Evolutionary conservation across 768 basidiomycete species (phyloP).

Genomic region (Xerocomellus dryophilus): DNA sequence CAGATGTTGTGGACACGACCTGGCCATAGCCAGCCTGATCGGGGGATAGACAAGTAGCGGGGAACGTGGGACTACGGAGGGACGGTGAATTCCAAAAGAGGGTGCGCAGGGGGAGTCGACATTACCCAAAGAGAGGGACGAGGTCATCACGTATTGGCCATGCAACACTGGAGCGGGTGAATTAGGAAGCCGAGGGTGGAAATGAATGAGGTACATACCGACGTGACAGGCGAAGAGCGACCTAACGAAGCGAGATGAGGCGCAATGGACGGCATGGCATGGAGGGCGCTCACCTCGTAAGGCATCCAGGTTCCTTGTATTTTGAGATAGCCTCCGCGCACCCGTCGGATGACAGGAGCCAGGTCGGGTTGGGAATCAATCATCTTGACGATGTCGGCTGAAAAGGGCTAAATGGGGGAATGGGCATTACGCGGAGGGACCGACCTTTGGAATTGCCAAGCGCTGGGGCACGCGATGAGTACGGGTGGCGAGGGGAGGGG

Average conservation of each 20-base stretch:
- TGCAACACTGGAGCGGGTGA: constrained; percentile 57
- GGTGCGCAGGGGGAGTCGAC: not conserved
- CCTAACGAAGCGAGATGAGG: constrained; percentile 43
- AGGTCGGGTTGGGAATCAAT: constrained; percentile 89
- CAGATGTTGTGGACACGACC: constrained; percentile 59
- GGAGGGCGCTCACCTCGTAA: constrained; percentile 59
- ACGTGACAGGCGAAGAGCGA: constrained; percentile 74
- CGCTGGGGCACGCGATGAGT: constrained; percentile 42
- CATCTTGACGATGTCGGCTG: constrained; percentile 92
- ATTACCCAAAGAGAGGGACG: constrained; percentile 83
- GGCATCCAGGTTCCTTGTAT: constrained; percentile 96
- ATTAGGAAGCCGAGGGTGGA: constrained; percentile 10
- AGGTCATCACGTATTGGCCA: constrained; percentile 87
- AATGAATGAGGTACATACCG: constrained; percentile 49
- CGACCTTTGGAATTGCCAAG: constrained; percentile 87
- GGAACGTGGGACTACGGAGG: constrained; percentile 69
- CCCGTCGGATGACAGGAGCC: constrained; percentile 75
- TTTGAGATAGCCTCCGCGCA: constrained; percentile 85
- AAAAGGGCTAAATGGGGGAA: constrained; percentile 19
- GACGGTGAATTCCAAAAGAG: constrained; percentile 17
- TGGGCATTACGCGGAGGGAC: constrained; percentile 12
- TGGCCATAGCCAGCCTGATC: constrained; percentile 87
- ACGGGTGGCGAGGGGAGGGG: not conserved
- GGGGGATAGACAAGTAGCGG: constrained; percentile 77
- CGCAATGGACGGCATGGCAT: constrained; percentile 8